Evolutionary conservation across 2,329 filamentous ascomycete species (phyloP).

Genomic region (Dactylellina drechsleri): DNA sequence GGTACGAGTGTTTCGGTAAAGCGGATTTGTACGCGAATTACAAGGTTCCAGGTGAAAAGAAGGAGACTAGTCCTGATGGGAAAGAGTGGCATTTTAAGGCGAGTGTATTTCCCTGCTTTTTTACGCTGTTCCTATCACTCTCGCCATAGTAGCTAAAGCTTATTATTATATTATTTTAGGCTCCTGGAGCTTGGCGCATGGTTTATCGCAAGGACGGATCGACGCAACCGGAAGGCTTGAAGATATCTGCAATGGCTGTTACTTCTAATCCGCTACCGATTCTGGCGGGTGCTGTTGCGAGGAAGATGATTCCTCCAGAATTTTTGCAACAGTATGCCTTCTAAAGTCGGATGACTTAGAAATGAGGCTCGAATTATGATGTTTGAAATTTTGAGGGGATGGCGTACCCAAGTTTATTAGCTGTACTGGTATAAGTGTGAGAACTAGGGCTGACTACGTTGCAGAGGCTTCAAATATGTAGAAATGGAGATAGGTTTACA

Average conservation of each 20-base stretch:
- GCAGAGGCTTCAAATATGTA: too few relatives aligned
- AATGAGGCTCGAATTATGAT: too few relatives aligned
- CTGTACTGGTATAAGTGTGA: too few relatives aligned
- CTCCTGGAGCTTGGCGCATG: slow-evolving; percentile 19
- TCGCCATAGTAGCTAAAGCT: neutral
- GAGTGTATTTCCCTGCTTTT: neutral
- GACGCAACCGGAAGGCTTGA: slow-evolving; percentile 11
- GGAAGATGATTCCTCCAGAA: slow-evolving; percentile 26
- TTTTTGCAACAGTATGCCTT: neutral
- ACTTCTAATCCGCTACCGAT: slow-evolving; percentile 10
- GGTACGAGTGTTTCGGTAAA: slow-evolving; percentile 19
- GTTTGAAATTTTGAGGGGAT: too few relatives aligned
- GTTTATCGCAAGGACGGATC: slow-evolving; percentile 14
- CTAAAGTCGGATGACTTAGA: neutral
- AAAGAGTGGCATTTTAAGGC: slow-evolving; percentile 26
- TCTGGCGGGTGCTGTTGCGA: slow-evolving; percentile 13
- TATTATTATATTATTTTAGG: neutral
- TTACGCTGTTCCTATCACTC: neutral
- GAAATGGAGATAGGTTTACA: too few relatives aligned
- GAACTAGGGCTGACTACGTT: too few relatives aligned
- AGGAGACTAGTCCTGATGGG: slow-evolving; percentile 10
- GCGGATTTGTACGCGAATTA: slow-evolving; percentile 24
- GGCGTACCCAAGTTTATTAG: too few relatives aligned
- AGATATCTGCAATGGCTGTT: slow-evolving; percentile 9
- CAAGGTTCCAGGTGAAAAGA: slow-evolving; percentile 22